Evolutionary conservation across 495 filamentous ascomycete genomes (phyloP).

Genomic region (Beverwykella pulmonaria): DNA sequence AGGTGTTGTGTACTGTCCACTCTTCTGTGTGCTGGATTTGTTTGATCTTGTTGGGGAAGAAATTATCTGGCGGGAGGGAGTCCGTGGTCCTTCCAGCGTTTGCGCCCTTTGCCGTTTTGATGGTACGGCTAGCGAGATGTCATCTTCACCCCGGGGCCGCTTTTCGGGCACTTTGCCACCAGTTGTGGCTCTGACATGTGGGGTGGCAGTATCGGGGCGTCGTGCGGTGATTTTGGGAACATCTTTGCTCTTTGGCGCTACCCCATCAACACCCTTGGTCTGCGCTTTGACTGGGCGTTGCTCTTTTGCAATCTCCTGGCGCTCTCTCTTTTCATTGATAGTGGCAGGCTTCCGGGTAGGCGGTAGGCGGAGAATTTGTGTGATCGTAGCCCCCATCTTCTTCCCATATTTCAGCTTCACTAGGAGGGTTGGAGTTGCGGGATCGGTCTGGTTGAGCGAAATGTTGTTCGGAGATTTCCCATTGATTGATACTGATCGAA

Average conservation of each 20-base stretch:
- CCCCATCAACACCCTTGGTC: constrained; percentile 9
- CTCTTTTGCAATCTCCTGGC: constrained; percentile 19
- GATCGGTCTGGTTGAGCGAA: neutral
- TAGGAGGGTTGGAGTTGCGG: constrained; percentile 14
- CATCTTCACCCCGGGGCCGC: constrained; percentile 33
- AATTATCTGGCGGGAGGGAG: constrained; percentile 26
- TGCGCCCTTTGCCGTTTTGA: constrained; percentile 34
- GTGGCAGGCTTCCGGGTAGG: neutral
- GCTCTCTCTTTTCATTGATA: constrained; percentile 29
- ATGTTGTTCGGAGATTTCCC: constrained; percentile 10
- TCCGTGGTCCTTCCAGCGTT: constrained; percentile 20
- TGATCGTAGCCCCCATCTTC: constrained; percentile 3
- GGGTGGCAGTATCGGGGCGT: neutral
- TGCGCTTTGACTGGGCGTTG: constrained; percentile 2
- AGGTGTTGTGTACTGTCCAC: constrained; percentile 24
- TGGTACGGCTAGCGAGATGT: constrained; percentile 12
- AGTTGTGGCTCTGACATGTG: constrained; percentile 7
- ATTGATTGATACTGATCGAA: constrained; percentile 23
- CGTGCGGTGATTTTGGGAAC: constrained; percentile 17
- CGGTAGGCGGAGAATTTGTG: constrained; percentile 30
- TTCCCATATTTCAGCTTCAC: constrained; percentile 36
- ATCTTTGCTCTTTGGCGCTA: constrained; percentile 18
- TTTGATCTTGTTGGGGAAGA: constrained; percentile 37
- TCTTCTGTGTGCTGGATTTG: constrained; percentile 37
- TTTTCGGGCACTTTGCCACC: constrained; percentile 25